Conservation (phyloP, 2,329 filamentous ascomycete species). For the Onygena corvina region DNA sequence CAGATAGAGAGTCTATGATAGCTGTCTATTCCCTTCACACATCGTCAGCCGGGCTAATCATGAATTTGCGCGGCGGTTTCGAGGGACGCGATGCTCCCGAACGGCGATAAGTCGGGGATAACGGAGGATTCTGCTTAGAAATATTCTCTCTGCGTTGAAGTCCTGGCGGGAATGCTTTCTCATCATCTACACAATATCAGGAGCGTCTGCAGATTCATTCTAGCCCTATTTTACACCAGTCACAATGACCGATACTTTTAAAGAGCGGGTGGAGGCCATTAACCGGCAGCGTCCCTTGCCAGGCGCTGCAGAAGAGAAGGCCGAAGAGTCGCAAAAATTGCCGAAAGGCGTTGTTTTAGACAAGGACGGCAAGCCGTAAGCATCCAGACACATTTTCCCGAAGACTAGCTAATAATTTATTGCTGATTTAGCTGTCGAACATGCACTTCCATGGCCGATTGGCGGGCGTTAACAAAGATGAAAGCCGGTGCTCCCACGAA, state of each 20-base stretch:
- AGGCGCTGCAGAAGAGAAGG: slow-evolving; percentile 11
- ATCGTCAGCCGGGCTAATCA: no score
- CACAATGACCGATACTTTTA: slow-evolving; percentile 18
- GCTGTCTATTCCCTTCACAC: no score
- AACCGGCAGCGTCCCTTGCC: slow-evolving; percentile 10
- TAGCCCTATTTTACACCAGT: background rate
- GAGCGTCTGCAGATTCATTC: background rate
- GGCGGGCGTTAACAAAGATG: slow-evolving; percentile 35
- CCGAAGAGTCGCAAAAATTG: slow-evolving; percentile 21
- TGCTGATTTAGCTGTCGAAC: slow-evolving; percentile 32
- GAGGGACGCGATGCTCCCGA: no score
- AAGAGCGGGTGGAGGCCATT: slow-evolving; percentile 19
- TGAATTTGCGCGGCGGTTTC: no score
- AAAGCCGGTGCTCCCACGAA: slow-evolving; percentile 18
- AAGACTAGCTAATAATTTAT: slow-evolving; percentile 2
- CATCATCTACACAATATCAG: background rate
- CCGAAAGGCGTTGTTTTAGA: slow-evolving; percentile 40
- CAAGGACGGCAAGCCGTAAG: slow-evolving; percentile 41
- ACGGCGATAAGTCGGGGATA: background rate
- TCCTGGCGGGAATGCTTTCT: no score
- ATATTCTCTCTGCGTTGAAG: background rate
- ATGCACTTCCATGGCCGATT: slow-evolving; percentile 38
- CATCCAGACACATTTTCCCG: background rate
- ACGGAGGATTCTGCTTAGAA: background rate
- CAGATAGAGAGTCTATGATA: no score